Evolutionary conservation across 1,284 basidiomycete species (phyloP).

Genomic region (Acaromyces ingoldii): DNA sequence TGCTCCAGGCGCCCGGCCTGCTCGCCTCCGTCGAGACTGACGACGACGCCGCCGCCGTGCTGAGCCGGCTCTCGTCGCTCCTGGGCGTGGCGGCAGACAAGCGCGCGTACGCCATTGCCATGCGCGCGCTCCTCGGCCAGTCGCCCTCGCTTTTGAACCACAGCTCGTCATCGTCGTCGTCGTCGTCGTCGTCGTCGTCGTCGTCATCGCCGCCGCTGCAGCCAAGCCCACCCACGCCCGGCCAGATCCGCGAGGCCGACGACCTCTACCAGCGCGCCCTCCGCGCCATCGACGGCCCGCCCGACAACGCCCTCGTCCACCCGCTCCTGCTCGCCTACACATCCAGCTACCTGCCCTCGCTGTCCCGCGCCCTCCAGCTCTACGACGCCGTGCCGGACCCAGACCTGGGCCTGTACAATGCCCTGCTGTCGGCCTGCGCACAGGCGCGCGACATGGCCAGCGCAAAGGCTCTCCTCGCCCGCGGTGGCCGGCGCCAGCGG

Average conservation of each 20-base stretch:
- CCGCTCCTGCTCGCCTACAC: slow-evolving; percentile 34
- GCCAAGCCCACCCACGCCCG: slow-evolving; percentile 11
- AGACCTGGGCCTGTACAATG: slow-evolving; percentile 13
- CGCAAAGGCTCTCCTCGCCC: too few relatives aligned
- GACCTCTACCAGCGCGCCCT: slow-evolving; percentile 24
- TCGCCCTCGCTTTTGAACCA: not conserved
- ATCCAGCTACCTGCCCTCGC: slow-evolving; percentile 28
- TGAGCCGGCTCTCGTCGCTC: too few relatives aligned
- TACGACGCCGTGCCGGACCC: slow-evolving; percentile 20
- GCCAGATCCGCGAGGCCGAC: slow-evolving; percentile 29
- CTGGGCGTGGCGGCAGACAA: too few relatives aligned
- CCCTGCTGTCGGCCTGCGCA: slow-evolving; percentile 28
- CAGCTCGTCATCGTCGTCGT: not conserved
- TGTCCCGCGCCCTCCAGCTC: slow-evolving; percentile 23
- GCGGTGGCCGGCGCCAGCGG: too few relatives aligned
- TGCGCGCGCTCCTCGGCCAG: not conserved
- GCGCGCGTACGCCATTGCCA: not conserved
- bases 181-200: not conserved
- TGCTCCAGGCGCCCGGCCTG: too few relatives aligned
- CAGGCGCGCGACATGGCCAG: slow-evolving; percentile 16
- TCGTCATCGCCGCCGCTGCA: not conserved
- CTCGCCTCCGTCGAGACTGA: too few relatives aligned
- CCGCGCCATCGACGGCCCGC: slow-evolving; percentile 8
- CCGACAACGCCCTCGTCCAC: slow-evolving; percentile 22
- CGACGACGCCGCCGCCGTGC: too few relatives aligned